Evolutionary conservation across 768 basidiomycete species (phyloP).

Genomic region (Cystobasidium onofrii): DNA sequence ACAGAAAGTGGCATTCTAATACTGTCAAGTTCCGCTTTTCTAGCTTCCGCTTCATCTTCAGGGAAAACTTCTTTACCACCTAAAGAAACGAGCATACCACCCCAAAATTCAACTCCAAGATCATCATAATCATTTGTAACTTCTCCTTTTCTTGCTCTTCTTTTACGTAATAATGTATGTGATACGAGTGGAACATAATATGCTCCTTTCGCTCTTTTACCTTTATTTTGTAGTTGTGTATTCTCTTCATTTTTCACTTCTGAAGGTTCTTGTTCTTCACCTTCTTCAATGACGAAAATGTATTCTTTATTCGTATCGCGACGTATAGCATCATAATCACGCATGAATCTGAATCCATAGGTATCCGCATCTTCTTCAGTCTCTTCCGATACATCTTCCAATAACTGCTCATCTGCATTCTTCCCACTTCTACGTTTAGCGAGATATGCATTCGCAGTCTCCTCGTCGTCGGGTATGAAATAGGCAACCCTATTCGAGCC

Average conservation of each 20-base stretch:
- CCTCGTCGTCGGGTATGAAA: conserved; percentile 38
- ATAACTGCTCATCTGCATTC: conserved; percentile 5
- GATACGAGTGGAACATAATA: conserved; percentile 23
- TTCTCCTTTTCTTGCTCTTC: conserved; percentile 29
- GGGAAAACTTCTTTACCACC: conserved; percentile 17
- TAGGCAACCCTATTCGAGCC: conserved; percentile 34
- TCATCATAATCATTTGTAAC: conserved; percentile 20
- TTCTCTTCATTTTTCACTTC: not conserved
- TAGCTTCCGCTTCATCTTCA: conserved; percentile 13
- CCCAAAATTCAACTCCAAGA: conserved; percentile 28
- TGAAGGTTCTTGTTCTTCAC: not conserved
- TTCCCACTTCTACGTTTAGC: not conserved
- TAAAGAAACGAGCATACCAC: conserved; percentile 7
- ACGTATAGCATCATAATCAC: conserved; percentile 26
- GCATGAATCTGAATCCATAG: conserved; percentile 25
- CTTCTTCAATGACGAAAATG: conserved; percentile 18
- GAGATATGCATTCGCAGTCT: conserved; percentile 21
- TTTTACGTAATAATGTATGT: conserved; percentile 23
- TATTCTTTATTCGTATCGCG: conserved; percentile 13
- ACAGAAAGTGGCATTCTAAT: not conserved
- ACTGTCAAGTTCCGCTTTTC: conserved; percentile 8
- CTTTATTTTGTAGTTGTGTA: not conserved
- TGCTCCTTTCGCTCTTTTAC: conserved; percentile 8
- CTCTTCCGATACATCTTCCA: not conserved
- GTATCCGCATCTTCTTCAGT: not conserved